Evolutionary conservation across 2,329 filamentous ascomycete species (phyloP).

Genomic region (Acephala macrosclerotiorum): DNA sequence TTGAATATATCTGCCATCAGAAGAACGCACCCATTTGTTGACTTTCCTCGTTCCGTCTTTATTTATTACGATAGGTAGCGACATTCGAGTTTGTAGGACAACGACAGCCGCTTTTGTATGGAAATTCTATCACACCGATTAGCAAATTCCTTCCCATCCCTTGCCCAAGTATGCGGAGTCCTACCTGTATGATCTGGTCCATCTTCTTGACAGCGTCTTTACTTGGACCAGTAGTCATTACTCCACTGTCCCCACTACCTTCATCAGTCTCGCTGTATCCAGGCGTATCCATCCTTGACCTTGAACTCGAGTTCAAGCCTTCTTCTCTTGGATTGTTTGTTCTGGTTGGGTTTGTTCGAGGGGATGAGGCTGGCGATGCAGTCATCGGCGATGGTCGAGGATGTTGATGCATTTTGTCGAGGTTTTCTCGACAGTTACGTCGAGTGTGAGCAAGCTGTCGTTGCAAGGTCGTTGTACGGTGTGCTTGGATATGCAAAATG

Average conservation of each 20-base stretch:
- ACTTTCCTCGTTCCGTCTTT: slow-evolving; percentile 67
- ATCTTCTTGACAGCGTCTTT: slow-evolving; percentile 79
- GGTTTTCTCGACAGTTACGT: slow-evolving; percentile 25
- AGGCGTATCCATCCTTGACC: slow-evolving; percentile 55
- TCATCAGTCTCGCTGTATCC: slow-evolving; percentile 57
- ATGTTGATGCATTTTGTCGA: slow-evolving; percentile 83
- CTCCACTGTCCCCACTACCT: slow-evolving; percentile 51
- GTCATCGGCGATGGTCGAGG: slow-evolving; percentile 76
- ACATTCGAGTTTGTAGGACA: slow-evolving; percentile 81
- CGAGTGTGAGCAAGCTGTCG: slow-evolving; percentile 34
- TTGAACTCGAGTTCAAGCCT: slow-evolving; percentile 51
- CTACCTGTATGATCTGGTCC: slow-evolving; percentile 91
- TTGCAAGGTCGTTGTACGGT: slow-evolving; percentile 27
- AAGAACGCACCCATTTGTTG: slow-evolving; percentile 81
- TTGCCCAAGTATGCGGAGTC: slow-evolving; percentile 15
- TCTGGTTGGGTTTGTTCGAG: slow-evolving; percentile 75
- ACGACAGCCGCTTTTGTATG: slow-evolving; percentile 87
- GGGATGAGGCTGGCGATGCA: slow-evolving; percentile 75
- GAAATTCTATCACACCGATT: slow-evolving; percentile 76
- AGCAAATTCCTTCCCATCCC: neutral
- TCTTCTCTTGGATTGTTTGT: slow-evolving; percentile 79
- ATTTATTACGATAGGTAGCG: slow-evolving; percentile 62
- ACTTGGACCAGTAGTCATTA: slow-evolving; percentile 57
- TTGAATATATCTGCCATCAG: slow-evolving; percentile 2
- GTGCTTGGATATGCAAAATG: slow-evolving; percentile 32